Evolutionary conservation across 805 yeast genomes (phyloP), one percentile per base, ranked within the genome.

Genomic region (Metschnikowia aberdeeniae): DNA sequence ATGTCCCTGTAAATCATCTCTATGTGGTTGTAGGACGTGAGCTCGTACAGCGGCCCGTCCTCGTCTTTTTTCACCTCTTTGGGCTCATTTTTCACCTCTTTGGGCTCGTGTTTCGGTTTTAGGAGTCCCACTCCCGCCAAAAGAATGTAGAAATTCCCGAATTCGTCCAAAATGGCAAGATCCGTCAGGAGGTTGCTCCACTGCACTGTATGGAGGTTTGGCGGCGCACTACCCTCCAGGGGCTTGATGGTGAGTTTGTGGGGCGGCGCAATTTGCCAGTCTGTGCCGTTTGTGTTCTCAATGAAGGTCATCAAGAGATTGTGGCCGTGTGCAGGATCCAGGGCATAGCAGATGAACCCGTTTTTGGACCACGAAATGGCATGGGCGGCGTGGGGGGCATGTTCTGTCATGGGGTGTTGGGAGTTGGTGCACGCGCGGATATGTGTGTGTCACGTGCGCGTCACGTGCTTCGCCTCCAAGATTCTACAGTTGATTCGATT

Each of bases 101-200:
- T 35, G 22, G 13, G 22, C 9, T 20, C 29, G 7, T 36, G 34
- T 20, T 44, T 49, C 36, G 46, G 41, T 14, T 38, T 42, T 26
- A 70, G 46, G 22, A 70, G 57, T 3, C 71, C 69, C 3, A 71
- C 75, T 2, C 76, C 76, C 3, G 76, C 71, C 26, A 71, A 47
- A 35, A 68, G 52, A 7, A 72, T 62, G 52, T 64, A 70, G 45
- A 72, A 68, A 49, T 82, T 80, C 2, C 97, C 97, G 31, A 71
- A 59, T 19, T 73, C 75, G 61, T 90, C 98, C 36, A 86, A 73
- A 3, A 86, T 78, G 2, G 95, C 95, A 39, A 93, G 72, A 57
- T 90, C 96, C 45, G 86, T 81, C 36, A 92, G 92, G 0, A 82
- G 69, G 39, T 81, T 79, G 47, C 93, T 82, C 89, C 97, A 93